Percentiles rank a stretch among this genome's conserved stretches.
These are phyloP conservation scores for Polytolypa hystricis DNA, from an alignment of 2,329 filamentous ascomycete genomes.

Conservation along the genomic window DNA sequence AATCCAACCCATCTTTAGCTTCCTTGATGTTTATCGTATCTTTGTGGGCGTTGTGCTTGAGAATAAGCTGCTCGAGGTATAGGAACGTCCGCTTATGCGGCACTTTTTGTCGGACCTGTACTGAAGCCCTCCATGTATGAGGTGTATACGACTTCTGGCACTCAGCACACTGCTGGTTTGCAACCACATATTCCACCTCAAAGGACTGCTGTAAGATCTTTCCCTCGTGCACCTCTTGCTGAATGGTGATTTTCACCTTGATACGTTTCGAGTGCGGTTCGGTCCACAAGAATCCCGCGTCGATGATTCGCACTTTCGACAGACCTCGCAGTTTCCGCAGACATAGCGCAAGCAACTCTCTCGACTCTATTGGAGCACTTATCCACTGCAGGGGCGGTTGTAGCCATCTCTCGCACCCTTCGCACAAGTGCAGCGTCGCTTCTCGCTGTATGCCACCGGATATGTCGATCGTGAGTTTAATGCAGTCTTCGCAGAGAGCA, in stretches of 20 bases:
- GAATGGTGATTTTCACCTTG: constrained; percentile 91
- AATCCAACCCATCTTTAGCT: constrained; percentile 88
- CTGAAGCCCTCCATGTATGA: constrained; percentile 86
- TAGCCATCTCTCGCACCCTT: constrained; percentile 90
- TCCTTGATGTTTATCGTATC: constrained; percentile 99
- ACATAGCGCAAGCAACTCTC: constrained; percentile 85
- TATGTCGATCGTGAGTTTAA: constrained; percentile 89
- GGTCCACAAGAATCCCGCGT: constrained; percentile 95
- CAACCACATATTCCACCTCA: constrained; percentile 84
- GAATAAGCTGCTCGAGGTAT: constrained; percentile 82
- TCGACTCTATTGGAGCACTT: constrained; percentile 71
- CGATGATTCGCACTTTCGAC: constrained; percentile 84
- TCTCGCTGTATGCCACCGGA: constrained; percentile 85
- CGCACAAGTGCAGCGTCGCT: constrained; percentile 79
- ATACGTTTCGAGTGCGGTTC: constrained; percentile 89
- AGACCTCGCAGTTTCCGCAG: constrained; percentile 77
- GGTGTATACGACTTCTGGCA: constrained; percentile 93
- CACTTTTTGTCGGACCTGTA: constrained; percentile 95
- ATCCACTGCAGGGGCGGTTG: constrained; percentile 80
- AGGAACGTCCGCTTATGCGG: constrained; percentile 82
- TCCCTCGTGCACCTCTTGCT: constrained; percentile 56
- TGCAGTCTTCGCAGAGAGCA: constrained; percentile 89
- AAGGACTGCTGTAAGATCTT: constrained; percentile 82
- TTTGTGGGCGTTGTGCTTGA: constrained; percentile 83
- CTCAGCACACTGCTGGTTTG: constrained; percentile 87